Base-by-base conservation (phyloP, 2,329 filamentous ascomycete species). In the Colletotrichum eleusines region DNA sequence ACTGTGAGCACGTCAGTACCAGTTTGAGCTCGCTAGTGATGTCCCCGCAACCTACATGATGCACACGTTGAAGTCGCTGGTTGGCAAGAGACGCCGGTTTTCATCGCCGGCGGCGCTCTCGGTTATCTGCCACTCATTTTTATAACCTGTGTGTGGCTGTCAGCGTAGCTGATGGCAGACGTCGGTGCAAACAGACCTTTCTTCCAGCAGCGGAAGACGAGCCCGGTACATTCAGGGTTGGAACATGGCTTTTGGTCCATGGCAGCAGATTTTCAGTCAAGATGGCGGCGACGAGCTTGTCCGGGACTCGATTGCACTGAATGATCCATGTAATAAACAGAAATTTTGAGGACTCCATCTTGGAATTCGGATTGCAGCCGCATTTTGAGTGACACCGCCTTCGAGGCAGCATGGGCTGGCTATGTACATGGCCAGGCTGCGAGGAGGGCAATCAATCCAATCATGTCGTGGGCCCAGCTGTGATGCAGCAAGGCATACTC, bases 1-100 rank as follows among this genome's bases (percentile, higher is more conserved):
- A 35, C 81, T 82, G 1, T 7, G 14, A 28, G 4, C 7, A 12
- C 14, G 33, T 71, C 20, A 71, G 53, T 12, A 31, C 14, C 26
- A 26, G 9, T 11, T 2, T 35, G n/a, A 7, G 12, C 7, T 12
- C 12, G 12, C 7, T 12, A n/a, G 20, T 35, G 14, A 9, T 12
- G 16, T 38, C 18, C 23, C 33, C 31, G 18, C 12, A 6, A 60
- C 69, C 14, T 44, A 72, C 69, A 72, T 35, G 14, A 72, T 66
- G 54, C 65, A 69, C 1, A 72, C 48, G n/a, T 72, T 61, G 23
- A 60, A 72, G 16, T 69, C 59, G 23, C 2, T 1, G 0, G 51
- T 31, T 11, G 57, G 65, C n/a, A 54, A n/a, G 1, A 69, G 11
- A 1, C 8, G 6, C 6, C 11, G 33, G 5, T 38, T 2, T 20